Evolutionary conservation across 2,329 filamentous ascomycete species (phyloP), one percentile per base, ranked within the genome.

Genomic region (Neonectria ditissima): DNA sequence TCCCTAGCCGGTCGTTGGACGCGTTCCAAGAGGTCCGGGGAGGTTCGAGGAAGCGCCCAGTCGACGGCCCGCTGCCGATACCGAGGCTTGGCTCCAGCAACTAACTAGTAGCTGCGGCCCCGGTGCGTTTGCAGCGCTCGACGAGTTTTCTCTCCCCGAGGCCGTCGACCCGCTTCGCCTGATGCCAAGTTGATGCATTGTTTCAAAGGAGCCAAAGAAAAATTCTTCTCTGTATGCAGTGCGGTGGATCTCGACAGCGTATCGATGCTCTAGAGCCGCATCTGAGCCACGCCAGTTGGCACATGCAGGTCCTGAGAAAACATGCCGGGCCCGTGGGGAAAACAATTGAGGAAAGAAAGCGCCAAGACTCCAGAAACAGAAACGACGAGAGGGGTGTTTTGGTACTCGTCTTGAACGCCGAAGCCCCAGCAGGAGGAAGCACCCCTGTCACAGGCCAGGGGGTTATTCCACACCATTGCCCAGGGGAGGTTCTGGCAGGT

Each of bases 211-310:
- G 48, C 28, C 14, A 20, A 3, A 26, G n/a, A 43, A 62, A 63
- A 62, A 56, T 5, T 55, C 51, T 43, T 50, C 55, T 37, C 44
- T n/a, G 50, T 45, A 24, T 71, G 70, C 62, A 55, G 56, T 50
- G 30, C 41, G 53, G 66, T 73, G 69, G 69, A 34, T 57, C 58
- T 47, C 48, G 50, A 53, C 50, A 65, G 34, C 51, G 43, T 45
- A 59, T 39, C 55, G 34, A 24, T 20, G 48, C 51, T 51, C 45
- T 50, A 72, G 65, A 72, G 70, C 69, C 69, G 68, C 66, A 67
- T 69, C 60, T 55, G 62, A 65, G 70, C 70, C 70, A 73, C 70
- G 67, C 73, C 70, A 68, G 63, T 65, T 63, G 67, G 67, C 68
- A 71, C 62, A 70, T 69, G 70, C 70, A 71, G 69, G 70, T 53